Base-by-base conservation (phyloP, 2,329 filamentous ascomycete species). In the Sarocladiaceae sp. region DNA sequence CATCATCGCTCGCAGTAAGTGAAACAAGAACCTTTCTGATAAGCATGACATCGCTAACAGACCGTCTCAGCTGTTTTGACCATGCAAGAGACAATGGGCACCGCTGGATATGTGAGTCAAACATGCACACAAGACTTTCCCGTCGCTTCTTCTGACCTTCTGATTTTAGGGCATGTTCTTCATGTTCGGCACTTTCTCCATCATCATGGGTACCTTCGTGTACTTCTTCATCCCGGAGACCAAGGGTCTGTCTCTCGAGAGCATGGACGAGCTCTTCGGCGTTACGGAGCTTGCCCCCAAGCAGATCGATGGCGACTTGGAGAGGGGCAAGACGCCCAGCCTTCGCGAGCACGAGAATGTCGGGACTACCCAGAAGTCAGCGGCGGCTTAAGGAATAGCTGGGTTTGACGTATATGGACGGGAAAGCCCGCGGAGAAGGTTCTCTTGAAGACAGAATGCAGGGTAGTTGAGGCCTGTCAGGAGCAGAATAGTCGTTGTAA, bases 201-300 rank as follows among this genome's bases (percentile, higher is more conserved):
- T 84, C 59, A 62, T 74, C 58, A 87, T 88, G 80, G 79, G 80
- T 55, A 56, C 84, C 51, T 86, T 85, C 61, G 81, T 83, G 36
- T 86, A 76, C 73, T 83, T 86, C 71, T 77, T 84, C 56, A 76
- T 87, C 17, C 86, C 86, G 0, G 86, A 89, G 69, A 89, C 86
- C 11, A 88, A 88, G 71, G 85, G 85, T 31, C 62, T 77, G 53
- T 72, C 72, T 39, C 71, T 86, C 54, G 83, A 87, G 67, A 78
- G 77, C 64, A 85, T 86, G 81, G 80, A 86, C 62, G 80, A 84
- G 59, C 71, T 86, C 15, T 86, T 86, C 62, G 83, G 83, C 42
- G 73, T 83, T 47, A 78, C 77, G 3, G 77, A 81, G 54, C 22
- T 56, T 22, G 55, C 51, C 17, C 62, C 64, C 57, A 55, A 64